Conservation (phyloP, 352 stramenopile genomes). For the Pythium sp. region DNA sequence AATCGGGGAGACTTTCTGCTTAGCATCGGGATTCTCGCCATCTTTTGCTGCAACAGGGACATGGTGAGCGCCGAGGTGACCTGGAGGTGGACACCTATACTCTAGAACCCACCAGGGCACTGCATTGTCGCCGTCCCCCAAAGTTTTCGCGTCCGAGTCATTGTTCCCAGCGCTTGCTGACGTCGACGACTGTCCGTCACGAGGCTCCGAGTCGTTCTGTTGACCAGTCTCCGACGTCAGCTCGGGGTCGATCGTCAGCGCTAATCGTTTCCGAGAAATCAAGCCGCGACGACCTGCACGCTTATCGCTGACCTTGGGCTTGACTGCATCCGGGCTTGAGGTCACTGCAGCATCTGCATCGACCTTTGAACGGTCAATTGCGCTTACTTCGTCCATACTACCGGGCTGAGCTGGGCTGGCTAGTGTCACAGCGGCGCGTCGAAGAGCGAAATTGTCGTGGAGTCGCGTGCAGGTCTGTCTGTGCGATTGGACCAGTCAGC, state of each 20-base stretch:
- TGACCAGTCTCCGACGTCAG: slow-evolving; percentile 13
- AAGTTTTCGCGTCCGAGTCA: not conserved
- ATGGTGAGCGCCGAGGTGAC: slow-evolving; percentile 47
- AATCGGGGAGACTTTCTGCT: not conserved
- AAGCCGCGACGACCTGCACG: slow-evolving; percentile 5
- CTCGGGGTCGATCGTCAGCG: slow-evolving; percentile 20
- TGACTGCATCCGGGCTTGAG: not conserved
- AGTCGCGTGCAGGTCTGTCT: slow-evolving; percentile 6
- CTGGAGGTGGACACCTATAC: slow-evolving; percentile 50
- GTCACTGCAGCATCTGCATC: not conserved
- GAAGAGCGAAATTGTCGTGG: slow-evolving; percentile 1
- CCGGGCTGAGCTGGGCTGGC: not conserved
- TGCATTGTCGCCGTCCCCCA: slow-evolving; percentile 9
- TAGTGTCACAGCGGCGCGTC: slow-evolving; percentile 3
- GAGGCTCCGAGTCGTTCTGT: slow-evolving; percentile 8
- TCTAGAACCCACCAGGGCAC: slow-evolving; percentile 60
- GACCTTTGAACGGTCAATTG: not conserved
- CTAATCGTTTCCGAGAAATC: slow-evolving; percentile 13
- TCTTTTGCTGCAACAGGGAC: slow-evolving; percentile 29
- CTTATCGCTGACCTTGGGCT: not conserved
- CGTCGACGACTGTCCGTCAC: slow-evolving; percentile 7
- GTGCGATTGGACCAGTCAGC: slow-evolving; percentile 11
- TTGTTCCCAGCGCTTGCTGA: not conserved
- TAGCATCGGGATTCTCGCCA: slow-evolving; percentile 12
- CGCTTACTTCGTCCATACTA: slow-evolving; percentile 6